Base-by-base conservation (phyloP, 164 flowering plant genomes). In the Nymphaea colorata region DNA sequence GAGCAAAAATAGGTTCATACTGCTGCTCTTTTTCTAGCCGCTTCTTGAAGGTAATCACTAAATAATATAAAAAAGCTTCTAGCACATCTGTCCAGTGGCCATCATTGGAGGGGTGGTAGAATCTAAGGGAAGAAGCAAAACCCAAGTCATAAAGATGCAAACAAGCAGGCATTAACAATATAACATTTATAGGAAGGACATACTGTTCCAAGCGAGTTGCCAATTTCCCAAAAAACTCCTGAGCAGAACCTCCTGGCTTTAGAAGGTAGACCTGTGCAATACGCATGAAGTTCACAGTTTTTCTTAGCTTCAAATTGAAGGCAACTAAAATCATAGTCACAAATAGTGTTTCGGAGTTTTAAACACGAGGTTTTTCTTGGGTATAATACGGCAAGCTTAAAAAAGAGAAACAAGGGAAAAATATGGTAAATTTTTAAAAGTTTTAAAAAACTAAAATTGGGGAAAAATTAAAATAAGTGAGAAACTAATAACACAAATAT, bases 21-120 rank as follows among this genome's bases (percentile, higher is more conserved):
- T 66, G 79, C 77, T 88, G 91, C 78, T 95, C 99, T 71, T 64
- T 77, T 61, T 79, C 86, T 67, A 95, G 82, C 51, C 98, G 93
- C 63, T 87, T 86, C 74, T 85, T 93, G 73, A 95, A 95, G 64
- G 78, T 71, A 61, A 80, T 71, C 18, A 91, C 96, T 79, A 95
- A 81, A 78, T 91, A 78, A 47, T 78, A 81, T 87, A 95, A 79
- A 77, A 91, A 87, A 2, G 90, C 83, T 79, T 95, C 99, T 73
- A 95, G 74, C 17, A 96, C 77, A 73, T 85, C 88, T 66, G 98
- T 95, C 99, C 99, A 91, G 51, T 94, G 96, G 68, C 99, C 99
- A 70, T 96, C 98, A 83, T 95, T 95, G 66, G 99, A 95, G 18
- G 99, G 99, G 75, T 95, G 99, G 77, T 91, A 95, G 78, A 88